Evolutionary conservation across 2,329 filamentous ascomycete genomes (phyloP), one percentile per base, ranked within the genome.

Genomic region (Colletotrichum musicola): DNA sequence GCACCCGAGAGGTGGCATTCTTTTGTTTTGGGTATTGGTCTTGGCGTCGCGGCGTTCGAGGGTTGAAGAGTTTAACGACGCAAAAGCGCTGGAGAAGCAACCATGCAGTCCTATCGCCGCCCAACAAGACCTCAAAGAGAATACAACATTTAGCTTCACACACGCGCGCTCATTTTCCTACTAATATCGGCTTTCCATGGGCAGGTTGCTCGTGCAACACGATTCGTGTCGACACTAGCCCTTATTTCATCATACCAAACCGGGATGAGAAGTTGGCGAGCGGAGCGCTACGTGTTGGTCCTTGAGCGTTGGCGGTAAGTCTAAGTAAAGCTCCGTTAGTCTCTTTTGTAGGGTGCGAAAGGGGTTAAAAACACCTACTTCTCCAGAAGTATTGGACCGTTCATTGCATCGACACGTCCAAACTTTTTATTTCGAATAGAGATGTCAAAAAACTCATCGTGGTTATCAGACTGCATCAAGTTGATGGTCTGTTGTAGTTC

Each of bases 391-490:
- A 93, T 85, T 0, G 95, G 94, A 0, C 95, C 96, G 77, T 97
- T 97, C 78, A 97, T 85, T 60, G 93, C 92, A 81, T 98, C 94
- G 40, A 99, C 97, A 62, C 94, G 91, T 16, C 94, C 93, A 77
- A 97, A 99, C 78, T 97, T 97, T 82, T 93, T 95, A 81, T 98
- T 97, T 60, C 94, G 86, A 14, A 92, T 93, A 5, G 92, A 92
- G 57, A 96, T 92, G 77, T 99, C 96, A 78, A 96, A 99, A 80
- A 97, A 99, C 79, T 98, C 95, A 72, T 98, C 95, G n/a, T 93
- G 89, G 74, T 97, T 97, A 47, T 97, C 94, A 1, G 88, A 89
- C 76, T 93, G 90, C 87, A 99, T 92, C 27, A 99, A 85, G 68
- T 92, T 90, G 54, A 97, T 92, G 1, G 96, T 98, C 82, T 99